A percentile compares a stretch with the other conserved stretches of the same genome.
phyloP scores from a whole-genome alignment of 2,329 filamentous ascomycete genomes.

The Aspergillus brasiliensis region DNA sequence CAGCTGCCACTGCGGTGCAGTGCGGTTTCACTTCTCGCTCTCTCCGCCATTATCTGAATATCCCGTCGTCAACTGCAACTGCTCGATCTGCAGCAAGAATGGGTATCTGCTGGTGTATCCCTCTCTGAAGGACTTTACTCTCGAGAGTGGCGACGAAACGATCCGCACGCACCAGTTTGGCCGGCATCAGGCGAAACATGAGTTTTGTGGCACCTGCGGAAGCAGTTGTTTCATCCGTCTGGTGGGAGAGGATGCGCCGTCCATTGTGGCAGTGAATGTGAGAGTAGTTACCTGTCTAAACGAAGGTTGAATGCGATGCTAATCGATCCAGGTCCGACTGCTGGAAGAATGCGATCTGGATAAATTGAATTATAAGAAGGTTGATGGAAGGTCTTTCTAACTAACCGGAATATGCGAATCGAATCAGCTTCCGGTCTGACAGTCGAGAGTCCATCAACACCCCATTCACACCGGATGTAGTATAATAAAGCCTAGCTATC shows the following conservation, averaged over 20 bases:
- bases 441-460: too few relatives aligned
- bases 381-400: background rate
- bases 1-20: slow-evolving; percentile 2
- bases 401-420: background rate
- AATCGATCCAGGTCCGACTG: background rate
- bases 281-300: background rate
- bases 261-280: background rate
- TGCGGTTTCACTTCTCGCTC: background rate
- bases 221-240: background rate
- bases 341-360: background rate
- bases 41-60: background rate
- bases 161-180: background rate
- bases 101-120: slow-evolving; percentile 4
- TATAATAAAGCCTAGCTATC: too few relatives aligned
- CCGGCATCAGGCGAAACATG: background rate
- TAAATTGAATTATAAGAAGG: background rate
- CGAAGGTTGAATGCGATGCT: background rate
- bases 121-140: background rate
- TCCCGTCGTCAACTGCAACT: background rate
- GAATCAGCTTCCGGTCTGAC: too few relatives aligned
- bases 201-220: background rate
- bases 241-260: background rate
- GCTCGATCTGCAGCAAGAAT: slow-evolving; percentile 5
- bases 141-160: background rate
- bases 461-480: too few relatives aligned